A percentile compares a stretch with the other conserved stretches of the same genome.
These are phyloP conservation scores for Thermochaetoides thermophila DNA, from an alignment of 495 filamentous ascomycete species.

Conservation along the genomic window DNA sequence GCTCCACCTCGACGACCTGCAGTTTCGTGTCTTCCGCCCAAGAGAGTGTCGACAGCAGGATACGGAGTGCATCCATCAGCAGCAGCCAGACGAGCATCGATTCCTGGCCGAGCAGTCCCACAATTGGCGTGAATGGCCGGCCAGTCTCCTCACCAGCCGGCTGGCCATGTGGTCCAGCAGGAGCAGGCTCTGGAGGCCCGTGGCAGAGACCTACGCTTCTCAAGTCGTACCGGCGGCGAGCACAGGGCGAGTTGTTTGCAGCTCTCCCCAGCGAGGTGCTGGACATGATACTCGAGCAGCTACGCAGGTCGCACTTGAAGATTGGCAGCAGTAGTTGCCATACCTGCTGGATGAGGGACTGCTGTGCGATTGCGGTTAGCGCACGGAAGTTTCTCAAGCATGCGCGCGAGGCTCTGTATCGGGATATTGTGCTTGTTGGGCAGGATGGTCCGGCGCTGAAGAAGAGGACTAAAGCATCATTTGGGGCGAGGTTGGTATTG, in stretches of 20 bases:
- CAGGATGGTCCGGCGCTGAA: constrained; percentile 51
- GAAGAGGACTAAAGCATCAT: constrained; percentile 50
- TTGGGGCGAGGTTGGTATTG: constrained; percentile 55
- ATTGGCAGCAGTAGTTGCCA: constrained; percentile 39
- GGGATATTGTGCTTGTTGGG: constrained; percentile 52
- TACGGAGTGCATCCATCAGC: constrained; percentile 12
- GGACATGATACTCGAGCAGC: constrained; percentile 33
- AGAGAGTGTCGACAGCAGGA: constrained; percentile 15
- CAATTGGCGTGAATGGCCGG: constrained; percentile 2
- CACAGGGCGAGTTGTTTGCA: constrained; percentile 35
- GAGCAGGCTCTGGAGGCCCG: constrained; percentile 10
- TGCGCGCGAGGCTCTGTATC: constrained; percentile 53
- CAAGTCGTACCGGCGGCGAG: constrained; percentile 19
- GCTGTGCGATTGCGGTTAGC: constrained; percentile 51
- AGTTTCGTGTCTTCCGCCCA: constrained; percentile 12
- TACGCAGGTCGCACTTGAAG: constrained; percentile 32
- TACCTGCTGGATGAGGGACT: constrained; percentile 66
- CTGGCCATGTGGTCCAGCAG: constrained; percentile 4
- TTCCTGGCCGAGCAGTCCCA: constrained; percentile 12
- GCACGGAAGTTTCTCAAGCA: constrained; percentile 53
- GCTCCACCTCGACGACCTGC: constrained; percentile 11
- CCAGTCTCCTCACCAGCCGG: constrained; percentile 1
- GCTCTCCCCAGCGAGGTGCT: constrained; percentile 44
- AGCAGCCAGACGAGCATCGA: constrained; percentile 30
- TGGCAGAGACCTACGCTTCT: constrained; percentile 26